Percentiles rank a stretch among this genome's conserved stretches.
These are phyloP conservation scores for Tolypocladium ophioglossoides DNA, from an alignment of 2,329 filamentous ascomycete genomes.

Conservation along the genomic window DNA sequence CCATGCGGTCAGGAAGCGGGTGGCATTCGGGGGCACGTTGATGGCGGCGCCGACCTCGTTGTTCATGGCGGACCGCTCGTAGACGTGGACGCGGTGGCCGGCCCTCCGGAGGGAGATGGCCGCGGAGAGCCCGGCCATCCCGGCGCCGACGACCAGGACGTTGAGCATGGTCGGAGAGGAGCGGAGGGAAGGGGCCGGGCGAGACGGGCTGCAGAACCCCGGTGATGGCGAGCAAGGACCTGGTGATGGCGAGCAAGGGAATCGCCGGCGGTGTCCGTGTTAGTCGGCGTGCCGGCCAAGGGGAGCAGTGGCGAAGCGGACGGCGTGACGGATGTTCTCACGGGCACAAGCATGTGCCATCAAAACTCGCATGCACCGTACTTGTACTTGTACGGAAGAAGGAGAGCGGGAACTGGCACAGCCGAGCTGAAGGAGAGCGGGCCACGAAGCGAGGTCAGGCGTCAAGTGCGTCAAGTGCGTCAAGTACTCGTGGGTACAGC, in stretches of 20 bases:
- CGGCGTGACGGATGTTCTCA: not conserved
- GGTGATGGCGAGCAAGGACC: no score
- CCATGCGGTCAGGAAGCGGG: constrained; percentile 22
- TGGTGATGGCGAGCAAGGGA: no score
- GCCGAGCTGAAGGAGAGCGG: not conserved
- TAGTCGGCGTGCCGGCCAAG: not conserved
- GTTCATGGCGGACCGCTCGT: constrained; percentile 25
- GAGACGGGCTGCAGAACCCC: not conserved
- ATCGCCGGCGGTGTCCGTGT: not conserved
- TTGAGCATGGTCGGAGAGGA: constrained; percentile 11
- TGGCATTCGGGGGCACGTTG: constrained; percentile 25
- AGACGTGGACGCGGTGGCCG: constrained; percentile 22
- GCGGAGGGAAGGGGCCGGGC: no score
- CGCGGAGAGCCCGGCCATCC: constrained; percentile 24
- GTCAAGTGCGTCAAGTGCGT: no score
- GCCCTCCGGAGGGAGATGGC: constrained; percentile 21
- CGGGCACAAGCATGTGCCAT: not conserved
- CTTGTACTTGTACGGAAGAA: not conserved
- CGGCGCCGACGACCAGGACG: constrained; percentile 23
- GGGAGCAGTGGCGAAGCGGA: not conserved
- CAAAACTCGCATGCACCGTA: not conserved
- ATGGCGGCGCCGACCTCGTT: constrained; percentile 28
- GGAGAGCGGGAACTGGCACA: not conserved
- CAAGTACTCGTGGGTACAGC: no score
- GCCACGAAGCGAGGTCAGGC: not conserved